These are phyloP conservation scores for Russula sp. DNA, from an alignment of 768 basidiomycete genomes.

Conservation along the genomic window DNA sequence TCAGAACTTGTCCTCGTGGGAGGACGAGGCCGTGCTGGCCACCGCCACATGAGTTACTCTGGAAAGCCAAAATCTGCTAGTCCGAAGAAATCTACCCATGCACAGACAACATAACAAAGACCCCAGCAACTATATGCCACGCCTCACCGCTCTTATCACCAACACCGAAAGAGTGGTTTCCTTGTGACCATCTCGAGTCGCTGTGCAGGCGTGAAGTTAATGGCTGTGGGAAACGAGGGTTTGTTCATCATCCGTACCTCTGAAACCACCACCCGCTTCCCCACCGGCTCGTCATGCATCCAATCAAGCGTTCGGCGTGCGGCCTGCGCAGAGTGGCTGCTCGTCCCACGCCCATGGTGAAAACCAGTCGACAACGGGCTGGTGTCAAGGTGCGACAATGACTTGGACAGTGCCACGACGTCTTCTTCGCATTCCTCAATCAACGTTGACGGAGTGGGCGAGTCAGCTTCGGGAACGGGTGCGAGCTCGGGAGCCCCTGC, in stretches of 20 bases:
- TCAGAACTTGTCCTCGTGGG: neutral
- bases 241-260: conserved; percentile 47
- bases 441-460: conserved; percentile 17
- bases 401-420: conserved; percentile 72
- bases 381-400: conserved; percentile 63
- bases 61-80: neutral
- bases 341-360: conserved; percentile 34
- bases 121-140: neutral
- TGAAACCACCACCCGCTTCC: conserved; percentile 57
- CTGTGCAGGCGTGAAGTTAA: conserved; percentile 33
- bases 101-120: neutral
- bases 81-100: neutral
- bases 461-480: conserved; percentile 18
- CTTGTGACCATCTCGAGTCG: conserved; percentile 67
- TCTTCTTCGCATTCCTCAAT: conserved; percentile 46
- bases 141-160: conserved; percentile 35
- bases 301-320: conserved; percentile 39
- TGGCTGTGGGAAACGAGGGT: neutral
- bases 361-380: conserved; percentile 30
- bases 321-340: conserved; percentile 30
- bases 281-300: conserved; percentile 38
- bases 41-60: neutral
- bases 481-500: conserved; percentile 21
- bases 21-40: neutral
- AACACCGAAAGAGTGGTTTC: conserved; percentile 67